These are phyloP conservation scores for Cytospora piceae DNA, from an alignment of 2,329 filamentous ascomycete genomes.

Conservation along the genomic window DNA sequence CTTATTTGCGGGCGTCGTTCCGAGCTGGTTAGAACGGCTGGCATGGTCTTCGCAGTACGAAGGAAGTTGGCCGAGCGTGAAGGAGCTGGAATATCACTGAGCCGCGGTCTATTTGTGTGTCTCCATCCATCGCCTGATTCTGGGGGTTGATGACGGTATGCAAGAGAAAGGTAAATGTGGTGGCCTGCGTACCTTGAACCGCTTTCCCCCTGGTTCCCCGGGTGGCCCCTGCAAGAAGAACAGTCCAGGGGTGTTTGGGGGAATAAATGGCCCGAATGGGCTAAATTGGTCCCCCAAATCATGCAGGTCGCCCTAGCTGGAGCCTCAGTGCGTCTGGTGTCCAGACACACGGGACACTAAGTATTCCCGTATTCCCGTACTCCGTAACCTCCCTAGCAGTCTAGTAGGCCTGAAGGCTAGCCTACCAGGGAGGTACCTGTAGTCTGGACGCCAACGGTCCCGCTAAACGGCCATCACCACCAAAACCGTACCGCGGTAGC, in stretches of 20 bases:
- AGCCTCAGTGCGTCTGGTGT: not conserved
- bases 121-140: slow-evolving; percentile 23
- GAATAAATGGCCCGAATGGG: not conserved
- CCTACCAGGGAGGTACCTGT: not conserved
- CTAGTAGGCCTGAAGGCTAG: not conserved
- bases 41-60: not conserved
- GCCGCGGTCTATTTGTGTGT: slow-evolving; percentile 21
- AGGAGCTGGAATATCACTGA: slow-evolving; percentile 13
- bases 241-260: not conserved
- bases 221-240: not conserved
- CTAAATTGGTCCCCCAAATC: not conserved
- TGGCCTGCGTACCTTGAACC: not conserved
- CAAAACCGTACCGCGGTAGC: slow-evolving; percentile 3
- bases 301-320: slow-evolving; percentile 1
- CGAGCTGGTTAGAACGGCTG: not conserved
- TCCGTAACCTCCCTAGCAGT: not conserved
- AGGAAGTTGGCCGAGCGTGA: slow-evolving; percentile 22
- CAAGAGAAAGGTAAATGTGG: not conserved
- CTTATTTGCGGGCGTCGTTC: not conserved
- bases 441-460: not conserved
- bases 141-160: slow-evolving; percentile 4
- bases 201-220: too few relatives aligned
- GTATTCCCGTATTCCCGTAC: not conserved
- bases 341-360: not conserved
- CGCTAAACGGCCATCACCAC: slow-evolving; percentile 1